Evolutionary conservation across 2,329 filamentous ascomycete species (phyloP).

Genomic region (Plectosphaerella cucumerina): DNA sequence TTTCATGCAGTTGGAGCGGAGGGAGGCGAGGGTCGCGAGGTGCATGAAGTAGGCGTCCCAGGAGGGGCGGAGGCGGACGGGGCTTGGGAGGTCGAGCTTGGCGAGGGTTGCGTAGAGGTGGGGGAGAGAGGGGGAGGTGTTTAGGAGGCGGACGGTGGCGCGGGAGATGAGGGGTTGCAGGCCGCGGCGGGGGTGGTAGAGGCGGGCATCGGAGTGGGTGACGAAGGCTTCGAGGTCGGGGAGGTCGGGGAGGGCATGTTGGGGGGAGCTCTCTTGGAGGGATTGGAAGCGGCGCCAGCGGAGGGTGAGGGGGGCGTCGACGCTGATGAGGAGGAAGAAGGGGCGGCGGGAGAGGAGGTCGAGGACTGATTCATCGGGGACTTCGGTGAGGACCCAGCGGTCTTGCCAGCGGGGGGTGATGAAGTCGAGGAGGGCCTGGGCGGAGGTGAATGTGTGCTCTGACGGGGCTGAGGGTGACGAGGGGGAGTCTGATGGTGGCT

Average conservation of each 20-base stretch:
- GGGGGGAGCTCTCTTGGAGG: constrained; percentile 22
- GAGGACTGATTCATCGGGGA: constrained; percentile 67
- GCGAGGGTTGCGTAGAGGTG: constrained; percentile 70
- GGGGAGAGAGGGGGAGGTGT: constrained; percentile 69
- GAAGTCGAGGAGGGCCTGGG: constrained; percentile 72
- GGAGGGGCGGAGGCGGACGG: constrained; percentile 75
- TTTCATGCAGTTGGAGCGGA: constrained; percentile 97
- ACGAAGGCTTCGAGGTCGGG: constrained; percentile 53
- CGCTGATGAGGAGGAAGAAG: constrained; percentile 88
- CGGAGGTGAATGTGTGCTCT: constrained; percentile 49
- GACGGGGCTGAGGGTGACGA: constrained; percentile 6
- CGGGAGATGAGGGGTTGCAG: constrained; percentile 74
- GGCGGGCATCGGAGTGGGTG: constrained; percentile 61
- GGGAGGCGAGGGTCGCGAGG: constrained; percentile 84
- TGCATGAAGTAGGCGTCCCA: constrained; percentile 99
- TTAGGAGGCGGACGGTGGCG: constrained; percentile 81
- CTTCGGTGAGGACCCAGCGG: constrained; percentile 81
- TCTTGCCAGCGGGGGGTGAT: constrained; percentile 81
- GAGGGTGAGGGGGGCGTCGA: constrained; percentile 82
- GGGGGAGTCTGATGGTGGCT: constrained; percentile 1
- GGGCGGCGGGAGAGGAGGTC: constrained; percentile 75
- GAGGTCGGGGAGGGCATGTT: constrained; percentile 5
- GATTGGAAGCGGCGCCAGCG: constrained; percentile 76
- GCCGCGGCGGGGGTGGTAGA: constrained; percentile 64
- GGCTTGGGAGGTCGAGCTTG: constrained; percentile 71